Percentiles rank a stretch among this genome's conserved stretches.
phyloP scores from a whole-genome alignment of 2,329 filamentous ascomycete genomes.

The Penicillium sp. region DNA sequence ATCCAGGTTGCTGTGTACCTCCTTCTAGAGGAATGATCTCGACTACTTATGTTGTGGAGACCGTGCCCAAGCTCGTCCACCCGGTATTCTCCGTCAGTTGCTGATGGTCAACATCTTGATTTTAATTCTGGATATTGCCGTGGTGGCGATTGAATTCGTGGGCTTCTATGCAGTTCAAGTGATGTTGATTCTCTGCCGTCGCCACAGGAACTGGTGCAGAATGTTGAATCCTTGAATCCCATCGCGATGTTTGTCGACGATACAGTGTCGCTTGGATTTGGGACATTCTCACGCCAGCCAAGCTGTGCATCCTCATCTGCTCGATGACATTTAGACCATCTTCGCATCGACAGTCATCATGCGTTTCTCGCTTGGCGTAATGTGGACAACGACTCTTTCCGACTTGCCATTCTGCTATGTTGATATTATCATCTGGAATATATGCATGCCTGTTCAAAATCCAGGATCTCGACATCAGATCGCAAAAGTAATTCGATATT shows the following conservation, averaged over 20 bases:
- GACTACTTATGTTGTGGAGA: slow-evolving; percentile 47
- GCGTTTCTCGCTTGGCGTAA: too few species aligned
- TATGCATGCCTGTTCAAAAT: too few species aligned
- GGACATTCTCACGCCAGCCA: slow-evolving; percentile 5
- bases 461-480: too few species aligned
- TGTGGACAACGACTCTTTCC: too few species aligned
- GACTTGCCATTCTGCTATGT: too few species aligned
- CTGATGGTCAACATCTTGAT: slow-evolving; percentile 49
- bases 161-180: slow-evolving; percentile 38
- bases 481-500: too few species aligned
- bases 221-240: background rate
- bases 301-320: background rate
- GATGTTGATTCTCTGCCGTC: slow-evolving; percentile 22
- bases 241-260: background rate
- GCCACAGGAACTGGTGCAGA: slow-evolving; percentile 1
- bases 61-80: slow-evolving; percentile 26
- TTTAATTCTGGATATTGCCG: slow-evolving; percentile 42
- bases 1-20: slow-evolving; percentile 51
- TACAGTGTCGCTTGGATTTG: slow-evolving; percentile 15
- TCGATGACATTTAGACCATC: too few species aligned
- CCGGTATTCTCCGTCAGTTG: slow-evolving; percentile 36
- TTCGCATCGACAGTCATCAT: too few species aligned
- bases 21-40: slow-evolving; percentile 50
- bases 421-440: too few species aligned
- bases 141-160: slow-evolving; percentile 39